Evolutionary conservation across 495 filamentous ascomycete genomes (phyloP).

Genomic region (Lophiotrema nucula): DNA sequence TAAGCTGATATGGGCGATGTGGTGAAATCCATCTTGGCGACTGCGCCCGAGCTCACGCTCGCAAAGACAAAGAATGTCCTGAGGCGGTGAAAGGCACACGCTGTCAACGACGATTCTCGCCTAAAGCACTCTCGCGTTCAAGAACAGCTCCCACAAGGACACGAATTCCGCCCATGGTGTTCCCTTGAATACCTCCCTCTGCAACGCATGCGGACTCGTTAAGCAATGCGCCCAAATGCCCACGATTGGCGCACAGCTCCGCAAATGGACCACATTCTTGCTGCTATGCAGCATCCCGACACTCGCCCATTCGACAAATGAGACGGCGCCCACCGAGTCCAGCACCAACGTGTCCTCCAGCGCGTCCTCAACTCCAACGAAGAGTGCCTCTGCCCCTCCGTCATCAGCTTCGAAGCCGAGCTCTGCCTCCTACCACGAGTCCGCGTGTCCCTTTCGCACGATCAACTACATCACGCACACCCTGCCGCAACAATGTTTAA

Average conservation of each 20-base stretch:
- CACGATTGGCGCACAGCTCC: conserved; percentile 33
- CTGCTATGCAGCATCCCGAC: conserved; percentile 26
- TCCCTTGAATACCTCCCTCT: conserved; percentile 2
- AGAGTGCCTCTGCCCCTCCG: neutral
- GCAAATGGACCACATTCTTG: conserved; percentile 26
- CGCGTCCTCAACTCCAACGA: neutral
- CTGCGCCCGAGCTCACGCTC: conserved; percentile 6
- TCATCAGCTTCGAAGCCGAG: conserved; percentile 5
- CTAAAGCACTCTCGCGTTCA: neutral
- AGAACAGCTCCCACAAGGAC: neutral
- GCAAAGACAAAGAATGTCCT: conserved; percentile 7
- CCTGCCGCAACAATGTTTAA: conserved; percentile 73
- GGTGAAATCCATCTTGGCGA: conserved; percentile 8
- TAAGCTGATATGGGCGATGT: neutral
- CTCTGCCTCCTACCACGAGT: conserved; percentile 7
- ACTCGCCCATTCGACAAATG: conserved; percentile 27
- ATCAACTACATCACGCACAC: conserved; percentile 81
- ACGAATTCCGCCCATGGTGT: conserved; percentile 10
- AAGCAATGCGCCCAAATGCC: conserved; percentile 36
- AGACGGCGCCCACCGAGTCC: conserved; percentile 4
- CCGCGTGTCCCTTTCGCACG: conserved; percentile 63
- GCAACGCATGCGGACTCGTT: conserved; percentile 17
- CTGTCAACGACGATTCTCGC: neutral
- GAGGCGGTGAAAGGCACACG: conserved; percentile 19
- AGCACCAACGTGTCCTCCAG: neutral